Evolutionary conservation across 2,329 filamentous ascomycete species (phyloP).

Genomic region (Leptographium galeiforme): DNA sequence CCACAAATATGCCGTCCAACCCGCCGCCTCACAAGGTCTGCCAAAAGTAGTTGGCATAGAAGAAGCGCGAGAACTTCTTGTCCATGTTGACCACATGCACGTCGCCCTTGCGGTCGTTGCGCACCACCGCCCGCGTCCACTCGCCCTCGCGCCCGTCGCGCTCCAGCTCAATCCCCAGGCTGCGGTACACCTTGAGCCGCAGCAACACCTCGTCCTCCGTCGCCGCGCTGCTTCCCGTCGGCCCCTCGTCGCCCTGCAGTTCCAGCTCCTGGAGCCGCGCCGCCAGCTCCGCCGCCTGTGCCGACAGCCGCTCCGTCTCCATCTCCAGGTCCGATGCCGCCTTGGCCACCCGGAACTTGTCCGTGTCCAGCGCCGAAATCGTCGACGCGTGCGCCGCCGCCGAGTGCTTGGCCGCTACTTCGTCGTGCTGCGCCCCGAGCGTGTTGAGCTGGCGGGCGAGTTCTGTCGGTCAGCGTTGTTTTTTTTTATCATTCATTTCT

Average conservation of each 20-base stretch:
- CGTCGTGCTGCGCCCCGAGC: conserved; percentile 61
- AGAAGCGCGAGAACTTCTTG: conserved; percentile 78
- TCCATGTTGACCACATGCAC: conserved; percentile 93
- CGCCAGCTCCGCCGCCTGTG: conserved; percentile 62
- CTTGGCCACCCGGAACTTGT: conserved; percentile 93
- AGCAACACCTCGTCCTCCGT: conserved; percentile 55
- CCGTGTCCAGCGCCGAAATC: conserved; percentile 77
- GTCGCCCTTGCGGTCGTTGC: conserved; percentile 77
- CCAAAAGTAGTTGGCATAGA: conserved; percentile 96
- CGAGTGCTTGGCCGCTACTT: conserved; percentile 63
- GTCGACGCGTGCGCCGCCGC: conserved; percentile 67
- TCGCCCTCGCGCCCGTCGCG: conserved; percentile 48
- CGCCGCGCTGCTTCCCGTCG: conserved; percentile 14
- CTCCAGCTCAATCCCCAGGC: conserved; percentile 81
- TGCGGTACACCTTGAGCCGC: conserved; percentile 81
- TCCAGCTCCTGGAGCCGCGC: conserved; percentile 71
- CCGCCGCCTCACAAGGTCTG: conserved; percentile 43
- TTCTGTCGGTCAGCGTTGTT: conserved; percentile 22
- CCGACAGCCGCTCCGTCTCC: conserved; percentile 81
- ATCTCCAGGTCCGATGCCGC: conserved; percentile 78
- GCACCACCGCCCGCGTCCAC: conserved; percentile 73
- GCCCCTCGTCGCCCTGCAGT: conserved; percentile 71
- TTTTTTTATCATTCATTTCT: neutral
- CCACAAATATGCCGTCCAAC: neutral
- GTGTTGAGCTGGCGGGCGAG: conserved; percentile 65